phyloP scores from a whole-genome alignment of 805 yeast genomes.

The Kodamaea laetipori region DNA sequence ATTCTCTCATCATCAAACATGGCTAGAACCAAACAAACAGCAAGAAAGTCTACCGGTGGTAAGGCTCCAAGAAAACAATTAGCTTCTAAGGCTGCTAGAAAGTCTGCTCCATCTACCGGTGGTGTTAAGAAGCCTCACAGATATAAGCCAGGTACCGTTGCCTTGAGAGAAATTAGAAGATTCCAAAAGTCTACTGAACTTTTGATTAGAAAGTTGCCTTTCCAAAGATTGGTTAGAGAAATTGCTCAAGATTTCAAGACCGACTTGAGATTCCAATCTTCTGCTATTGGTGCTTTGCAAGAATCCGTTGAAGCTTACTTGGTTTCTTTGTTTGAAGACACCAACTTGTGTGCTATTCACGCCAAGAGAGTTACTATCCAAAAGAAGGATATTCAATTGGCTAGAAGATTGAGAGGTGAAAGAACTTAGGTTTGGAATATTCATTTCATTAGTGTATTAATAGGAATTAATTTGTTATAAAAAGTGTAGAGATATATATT shows the following conservation, averaged over 20 bases:
- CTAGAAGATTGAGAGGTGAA: constrained; percentile 97
- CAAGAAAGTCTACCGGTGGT: constrained; percentile 95
- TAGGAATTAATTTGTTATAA: constrained; percentile 8
- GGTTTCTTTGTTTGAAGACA: constrained; percentile 94
- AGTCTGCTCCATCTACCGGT: constrained; percentile 88
- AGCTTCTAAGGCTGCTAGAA: constrained; percentile 92
- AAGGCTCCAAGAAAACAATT: constrained; percentile 93
- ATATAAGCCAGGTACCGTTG: constrained; percentile 97
- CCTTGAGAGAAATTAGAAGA: constrained; percentile 95
- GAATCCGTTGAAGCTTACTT: constrained; percentile 98
- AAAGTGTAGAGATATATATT: too few species aligned
- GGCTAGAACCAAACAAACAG: constrained; percentile 95
- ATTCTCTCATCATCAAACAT: constrained; percentile 36
- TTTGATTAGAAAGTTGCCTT: constrained; percentile 93
- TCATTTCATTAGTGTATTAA: constrained; percentile 16
- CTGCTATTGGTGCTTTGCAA: constrained; percentile 96
- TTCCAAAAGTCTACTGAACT: constrained; percentile 96
- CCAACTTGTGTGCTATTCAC: constrained; percentile 97
- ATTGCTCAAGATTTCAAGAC: constrained; percentile 93
- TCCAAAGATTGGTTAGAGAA: constrained; percentile 96
- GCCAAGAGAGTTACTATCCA: constrained; percentile 99
- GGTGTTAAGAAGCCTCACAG: constrained; percentile 95
- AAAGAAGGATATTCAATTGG: constrained; percentile 97
- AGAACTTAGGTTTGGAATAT: constrained; percentile 56
- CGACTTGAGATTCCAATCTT: constrained; percentile 93